Percentiles rank a stretch among this genome's conserved stretches.
Conservation (phyloP, 768 basidiomycete species). For the Tricholoma terreum region DNA sequence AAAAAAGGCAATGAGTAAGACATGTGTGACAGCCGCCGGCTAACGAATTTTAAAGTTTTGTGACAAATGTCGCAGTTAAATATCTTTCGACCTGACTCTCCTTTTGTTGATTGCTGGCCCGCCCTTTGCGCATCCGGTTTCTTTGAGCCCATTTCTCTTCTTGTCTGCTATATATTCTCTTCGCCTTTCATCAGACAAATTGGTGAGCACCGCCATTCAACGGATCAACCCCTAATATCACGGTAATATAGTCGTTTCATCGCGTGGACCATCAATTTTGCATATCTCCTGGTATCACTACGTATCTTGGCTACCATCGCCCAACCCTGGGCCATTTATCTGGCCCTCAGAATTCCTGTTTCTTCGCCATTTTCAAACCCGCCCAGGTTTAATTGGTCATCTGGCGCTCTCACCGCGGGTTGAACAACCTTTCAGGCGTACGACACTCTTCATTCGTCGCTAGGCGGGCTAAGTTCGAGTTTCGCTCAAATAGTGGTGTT, state of each 20-base stretch:
- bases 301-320: slow-evolving; percentile 8
- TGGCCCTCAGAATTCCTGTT: slow-evolving; percentile 4
- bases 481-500: background rate
- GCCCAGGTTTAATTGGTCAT: slow-evolving; percentile 3
- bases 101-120: background rate
- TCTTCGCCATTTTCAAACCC: slow-evolving; percentile 1
- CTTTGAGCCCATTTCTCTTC: background rate
- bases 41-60: no score
- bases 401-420: background rate
- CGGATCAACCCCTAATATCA: background rate
- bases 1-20: background rate
- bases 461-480: slow-evolving; percentile 4
- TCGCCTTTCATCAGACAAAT: background rate
- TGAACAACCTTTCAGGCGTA: background rate
- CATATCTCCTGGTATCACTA: background rate
- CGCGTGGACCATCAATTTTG: background rate
- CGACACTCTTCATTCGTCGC: background rate
- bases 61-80: background rate
- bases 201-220: background rate
- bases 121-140: background rate
- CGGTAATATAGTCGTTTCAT: background rate
- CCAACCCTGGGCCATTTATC: slow-evolving; percentile 5
- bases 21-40: slow-evolving; percentile 1
- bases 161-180: background rate
- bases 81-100: background rate